Evolutionary conservation across 1,139 yeast genomes (phyloP), one percentile per base, ranked within the genome.

Genomic region (Debaryomycetaceae sp.): DNA sequence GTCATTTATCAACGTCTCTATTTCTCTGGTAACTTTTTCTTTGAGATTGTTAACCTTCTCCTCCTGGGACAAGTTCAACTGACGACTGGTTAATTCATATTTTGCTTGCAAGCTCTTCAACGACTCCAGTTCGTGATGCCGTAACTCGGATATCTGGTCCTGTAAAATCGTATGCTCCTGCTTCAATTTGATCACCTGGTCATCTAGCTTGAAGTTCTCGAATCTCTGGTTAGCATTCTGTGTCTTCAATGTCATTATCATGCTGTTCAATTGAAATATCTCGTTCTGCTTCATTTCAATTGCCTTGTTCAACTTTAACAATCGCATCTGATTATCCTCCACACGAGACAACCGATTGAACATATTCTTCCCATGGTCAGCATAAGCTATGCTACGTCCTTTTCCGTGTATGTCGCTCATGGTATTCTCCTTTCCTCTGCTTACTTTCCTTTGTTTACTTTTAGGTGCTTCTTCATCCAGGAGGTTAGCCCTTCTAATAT

Each of bases 181-280:
- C 36, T 58, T 55, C 19, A 62, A 46, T 17, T 50, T 51, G 11
- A 58, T 41, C 15, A 58, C 58, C 16, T 65, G 58, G 38, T 65
- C 69, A 13, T 67, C 70, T 7, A 73, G 48, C 39, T 70, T 74
- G 52, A 66, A 70, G 41, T 67, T 56, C 33, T 67, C 65, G 34
- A 63, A 54, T 34, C 66, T 71, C 26, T 59, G 55, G 11, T 54
- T 50, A n/a, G 63, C 66, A 35, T 63, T 67, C 37, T 67, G 67
- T 5, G 73, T 73, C 39, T 64, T 62, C 19, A 67, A 42, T 3
- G 68, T 63, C 51, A 62, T 55, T 2, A 62, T 51, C 24, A 52
- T 45, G 13, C 58, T 53, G 31, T 54, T 53, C 32, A 61, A 41
- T 17, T 51, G 51, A 29, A 48, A 36, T 30, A 62, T 39, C 24